Conservation (phyloP, 805 yeast genomes). For the Candida gorgasii region DNA sequence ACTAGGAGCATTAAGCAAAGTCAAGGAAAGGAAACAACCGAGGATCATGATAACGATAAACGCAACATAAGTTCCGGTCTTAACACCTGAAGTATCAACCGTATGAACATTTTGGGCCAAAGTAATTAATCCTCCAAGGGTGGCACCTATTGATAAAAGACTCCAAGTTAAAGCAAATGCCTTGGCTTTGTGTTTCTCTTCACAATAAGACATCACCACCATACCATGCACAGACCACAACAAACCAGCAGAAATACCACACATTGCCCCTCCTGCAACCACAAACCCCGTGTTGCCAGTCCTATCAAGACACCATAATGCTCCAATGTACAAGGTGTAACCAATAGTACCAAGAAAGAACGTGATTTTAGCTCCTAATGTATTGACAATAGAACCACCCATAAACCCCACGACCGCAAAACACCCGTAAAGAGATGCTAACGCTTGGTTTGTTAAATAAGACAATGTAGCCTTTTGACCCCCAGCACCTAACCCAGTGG, state of each 20-base stretch:
- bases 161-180: conserved; percentile 18
- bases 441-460: conserved; percentile 11
- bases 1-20: conserved; percentile 27
- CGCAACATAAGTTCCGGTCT: conserved; percentile 16
- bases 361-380: conserved; percentile 12
- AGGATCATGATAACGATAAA: conserved; percentile 14
- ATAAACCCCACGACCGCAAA: conserved; percentile 14
- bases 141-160: conserved; percentile 16
- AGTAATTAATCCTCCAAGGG: conserved; percentile 17
- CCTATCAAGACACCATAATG: conserved; percentile 17
- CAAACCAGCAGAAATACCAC: conserved; percentile 15
- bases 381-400: conserved; percentile 16
- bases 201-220: conserved; percentile 17
- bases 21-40: conserved; percentile 33
- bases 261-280: conserved; percentile 17
- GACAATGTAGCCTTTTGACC: conserved; percentile 12
- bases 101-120: conserved; percentile 10
- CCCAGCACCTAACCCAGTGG: conserved; percentile 14
- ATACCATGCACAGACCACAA: conserved; percentile 18
- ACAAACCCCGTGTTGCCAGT: conserved; percentile 14
- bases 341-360: conserved; percentile 17
- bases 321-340: conserved; percentile 18
- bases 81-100: conserved; percentile 12
- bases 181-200: conserved; percentile 17
- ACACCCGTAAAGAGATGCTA: conserved; percentile 14